Base-by-base conservation (phyloP, 2,329 filamentous ascomycete species). In the Fusarium anguioides region DNA sequence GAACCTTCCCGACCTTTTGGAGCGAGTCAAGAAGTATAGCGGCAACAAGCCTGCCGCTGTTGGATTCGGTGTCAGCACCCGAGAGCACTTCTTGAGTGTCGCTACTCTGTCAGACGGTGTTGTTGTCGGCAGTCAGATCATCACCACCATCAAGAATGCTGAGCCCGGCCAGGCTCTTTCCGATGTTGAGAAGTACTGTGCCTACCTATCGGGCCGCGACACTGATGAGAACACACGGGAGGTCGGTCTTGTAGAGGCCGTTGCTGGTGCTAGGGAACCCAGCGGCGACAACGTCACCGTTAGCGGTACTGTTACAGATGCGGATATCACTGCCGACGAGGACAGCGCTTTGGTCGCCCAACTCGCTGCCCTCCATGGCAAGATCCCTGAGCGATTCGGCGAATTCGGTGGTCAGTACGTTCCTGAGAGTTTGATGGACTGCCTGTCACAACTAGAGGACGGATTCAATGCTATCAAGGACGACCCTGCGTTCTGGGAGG, bases 331-430 rank as follows among this genome's bases (percentile, higher is more conserved):
- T 17, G 82, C 84, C 17, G 80, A 82, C 71, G 76, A 82, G 64
- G 84, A 87, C 63, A 79, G 79, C 36, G 82, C 91, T 29, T 82
- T 97, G 10, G 91, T 90, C n/a, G 92, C 94, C 51, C 91, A 97
- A 79, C 85, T 97, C 26, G 90, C 93, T 60, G 91, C 92, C 17
- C 84, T 97, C 61, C 96, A 97, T 75, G 86, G 87, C 68, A 88
- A 91, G 72, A 88, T 96, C 49, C 93, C 94, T 14, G 88, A 93
- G 66, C 90, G 94, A 49, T 98, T 99, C 74, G 96, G 96, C 69
- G 92, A 97, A 77, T 99, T 97, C 69, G 96, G 96, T 73, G 96
- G 96, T 17, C 95, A 98, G 79, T 99, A 97, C 75, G 96, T 99
- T 4, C 96, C 96, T 2, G 96, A 99, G 80, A 96, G 94, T 20